Base-by-base conservation (phyloP, 1,284 basidiomycete species). In the Heterobasidion occidentale region DNA sequence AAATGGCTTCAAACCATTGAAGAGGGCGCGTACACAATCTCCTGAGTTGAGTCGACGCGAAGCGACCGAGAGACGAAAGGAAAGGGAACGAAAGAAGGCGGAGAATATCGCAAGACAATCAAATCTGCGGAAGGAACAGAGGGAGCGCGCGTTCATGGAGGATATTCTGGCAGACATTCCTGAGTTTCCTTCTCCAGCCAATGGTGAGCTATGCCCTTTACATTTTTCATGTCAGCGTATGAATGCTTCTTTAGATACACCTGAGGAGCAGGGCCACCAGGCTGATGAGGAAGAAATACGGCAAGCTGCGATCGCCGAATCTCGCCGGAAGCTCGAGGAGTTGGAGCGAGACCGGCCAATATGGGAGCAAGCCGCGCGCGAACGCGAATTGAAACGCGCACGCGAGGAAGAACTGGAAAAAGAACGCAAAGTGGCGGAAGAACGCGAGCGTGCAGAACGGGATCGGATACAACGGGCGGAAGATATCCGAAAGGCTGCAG, bases 241-340 rank as follows among this genome's bases (percentile, higher is more conserved):
- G 12, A 17, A 45, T 5, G 7, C 5, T 19, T n/a, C 46, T 20
- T n/a, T 7, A 48, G 46, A 17, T 48, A 48, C 9, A 36, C 34
- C 9, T 19, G 35, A 51, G 19, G 50, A 20, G 46, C 46, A 14
- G 50, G 34, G 17, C 7, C 9, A 36, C 19, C 72, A 52, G 55
- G 56, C 17, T n/a, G 57, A 52, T 11, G 59, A 56, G n/a, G 57
- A 60, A 4, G 56, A 38, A 15, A 47, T 53, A 1, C 69, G 73
- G 54, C 70, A 66, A 56, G 76, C 75, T 11, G 71, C 70, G n/a
- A 78, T 88, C 58, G 81, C 76, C 19, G 83, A 84, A 64, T 88
- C 87, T 1, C 77, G 79, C 45, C 76, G 80, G 50, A 89, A 87
- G 63, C 74, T 88, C 54, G 81, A 78, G 8, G 83, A 87, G 60